Base-by-base conservation (phyloP, 305 asterid species). In the Fraxinus angustifolia region DNA sequence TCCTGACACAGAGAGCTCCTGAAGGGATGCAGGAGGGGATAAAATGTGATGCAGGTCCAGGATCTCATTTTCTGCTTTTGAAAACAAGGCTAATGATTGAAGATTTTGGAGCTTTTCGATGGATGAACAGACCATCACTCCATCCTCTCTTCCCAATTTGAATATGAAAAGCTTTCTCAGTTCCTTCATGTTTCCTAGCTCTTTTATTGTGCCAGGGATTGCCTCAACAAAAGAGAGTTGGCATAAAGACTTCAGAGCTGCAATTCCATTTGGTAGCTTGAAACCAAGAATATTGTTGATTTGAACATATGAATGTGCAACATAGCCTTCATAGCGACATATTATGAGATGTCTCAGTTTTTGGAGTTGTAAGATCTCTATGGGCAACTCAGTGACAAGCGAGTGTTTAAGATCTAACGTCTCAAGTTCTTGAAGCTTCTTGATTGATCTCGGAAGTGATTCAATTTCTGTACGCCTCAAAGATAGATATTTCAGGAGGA, bases 21-120 rank as follows among this genome's bases (percentile, higher is more conserved):
- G 85, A 21, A 82, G 82, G 23, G 36, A 77, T 2, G 33, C 17
- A 53, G 85, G 85, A 33, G 85, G 85, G 12, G 78, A 67, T 19
- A 40, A 19, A 2, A 77, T 11, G 48, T 70, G 19, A 40, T 34
- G 10, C 14, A 82, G 28, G 11, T 82, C 85, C 17, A 82, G 68
- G 62, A 77, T 78, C 26, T 82, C 35, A 42, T 78, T 34, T 8
- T 60, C 50, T 28, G 45, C 33, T 35, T 81, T 56, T 28, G 70
- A 7, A 60, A 2, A 34, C 10, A 82, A 11, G 6, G 26, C 17
- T 8, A 82, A 30, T 0, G 79, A 53, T 1, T 42, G 73, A 70
- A 82, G 85, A 16, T 71, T 71, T 2, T 35, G 26, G 68, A 82
- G 81, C 78, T 82, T 77, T 40, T 34, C 58, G 3, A 78, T 40